Percentiles rank a stretch among this genome's conserved stretches.
phyloP scores from a whole-genome alignment of 78 protist genomes.

The Pelomyxa schiedti region DNA sequence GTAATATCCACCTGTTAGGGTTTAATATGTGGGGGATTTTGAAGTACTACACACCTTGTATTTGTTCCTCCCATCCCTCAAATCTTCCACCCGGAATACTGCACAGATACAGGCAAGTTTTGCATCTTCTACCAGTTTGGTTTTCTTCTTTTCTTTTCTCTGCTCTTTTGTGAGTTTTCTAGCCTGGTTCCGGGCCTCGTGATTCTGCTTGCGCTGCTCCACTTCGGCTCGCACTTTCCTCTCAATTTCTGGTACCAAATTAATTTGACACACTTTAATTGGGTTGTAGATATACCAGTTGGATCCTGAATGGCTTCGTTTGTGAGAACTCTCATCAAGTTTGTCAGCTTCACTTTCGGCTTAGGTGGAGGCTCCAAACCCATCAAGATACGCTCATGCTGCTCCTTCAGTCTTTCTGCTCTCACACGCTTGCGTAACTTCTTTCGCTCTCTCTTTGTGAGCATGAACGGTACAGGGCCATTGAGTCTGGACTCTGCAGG shows the following conservation, averaged over 20 bases:
- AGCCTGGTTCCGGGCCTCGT: neutral
- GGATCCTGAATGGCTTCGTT: neutral
- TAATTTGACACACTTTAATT: no score
- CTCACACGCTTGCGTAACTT: neutral
- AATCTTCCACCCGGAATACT: no score
- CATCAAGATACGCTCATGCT: neutral
- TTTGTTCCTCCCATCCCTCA: no score
- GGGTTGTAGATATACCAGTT: no score
- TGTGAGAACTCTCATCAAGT: neutral
- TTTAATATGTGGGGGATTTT: neutral
- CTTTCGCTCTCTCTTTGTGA: neutral
- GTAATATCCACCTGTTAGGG: neutral
- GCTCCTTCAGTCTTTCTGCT: neutral
- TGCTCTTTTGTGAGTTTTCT: neutral
- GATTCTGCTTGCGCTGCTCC: neutral
- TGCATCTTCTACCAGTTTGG: neutral
- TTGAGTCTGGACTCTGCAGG: neutral
- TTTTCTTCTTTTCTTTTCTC: neutral
- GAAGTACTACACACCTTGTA: no score
- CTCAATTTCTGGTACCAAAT: no score
- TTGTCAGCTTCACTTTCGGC: neutral
- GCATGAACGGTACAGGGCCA: neutral
- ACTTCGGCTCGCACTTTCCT: neutral
- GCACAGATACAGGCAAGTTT: neutral
- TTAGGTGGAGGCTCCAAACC: neutral